Percentiles rank a stretch among this genome's conserved stretches.
phyloP scores from a whole-genome alignment of 441 rosid genomes.

The Arabidopsis hybrid region DNA sequence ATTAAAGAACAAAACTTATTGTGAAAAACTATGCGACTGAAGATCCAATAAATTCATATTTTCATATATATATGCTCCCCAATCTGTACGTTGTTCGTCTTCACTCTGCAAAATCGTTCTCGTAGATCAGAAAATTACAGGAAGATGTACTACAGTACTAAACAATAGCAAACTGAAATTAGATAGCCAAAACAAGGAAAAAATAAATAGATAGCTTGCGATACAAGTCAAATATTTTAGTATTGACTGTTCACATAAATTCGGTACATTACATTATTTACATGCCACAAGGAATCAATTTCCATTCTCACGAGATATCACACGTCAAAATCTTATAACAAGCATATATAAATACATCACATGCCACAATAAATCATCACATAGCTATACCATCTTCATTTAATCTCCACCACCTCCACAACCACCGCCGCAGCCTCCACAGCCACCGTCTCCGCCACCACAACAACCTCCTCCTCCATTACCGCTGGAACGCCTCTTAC shows the following conservation, averaged over 20 bases:
- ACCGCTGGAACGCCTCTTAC: not conserved
- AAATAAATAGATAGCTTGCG: not conserved
- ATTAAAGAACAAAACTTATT: too few species aligned
- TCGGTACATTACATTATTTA: not conserved
- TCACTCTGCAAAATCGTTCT: not conserved
- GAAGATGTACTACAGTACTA: not conserved
- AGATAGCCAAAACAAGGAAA: not conserved
- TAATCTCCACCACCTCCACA: slow-evolving; percentile 33
- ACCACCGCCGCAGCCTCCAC: slow-evolving; percentile 21
- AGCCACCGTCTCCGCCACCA: slow-evolving; percentile 17
- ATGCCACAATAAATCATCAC: slow-evolving; percentile 10
- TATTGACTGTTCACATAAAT: not conserved
- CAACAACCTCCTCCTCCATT: slow-evolving; percentile 18
- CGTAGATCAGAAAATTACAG: not conserved
- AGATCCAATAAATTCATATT: too few species aligned
- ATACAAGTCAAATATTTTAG: not conserved
- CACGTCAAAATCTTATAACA: not conserved
- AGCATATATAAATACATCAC: slow-evolving; percentile 4
- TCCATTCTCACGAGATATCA: slow-evolving; percentile 1
- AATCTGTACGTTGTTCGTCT: not conserved
- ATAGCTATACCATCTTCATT: not conserved
- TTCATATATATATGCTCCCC: not conserved
- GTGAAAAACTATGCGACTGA: too few species aligned
- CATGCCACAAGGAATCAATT: too few species aligned
- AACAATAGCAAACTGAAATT: not conserved